Evolutionary conservation across 768 basidiomycete genomes (phyloP).

Genomic region (Mycena rebaudengoi): DNA sequence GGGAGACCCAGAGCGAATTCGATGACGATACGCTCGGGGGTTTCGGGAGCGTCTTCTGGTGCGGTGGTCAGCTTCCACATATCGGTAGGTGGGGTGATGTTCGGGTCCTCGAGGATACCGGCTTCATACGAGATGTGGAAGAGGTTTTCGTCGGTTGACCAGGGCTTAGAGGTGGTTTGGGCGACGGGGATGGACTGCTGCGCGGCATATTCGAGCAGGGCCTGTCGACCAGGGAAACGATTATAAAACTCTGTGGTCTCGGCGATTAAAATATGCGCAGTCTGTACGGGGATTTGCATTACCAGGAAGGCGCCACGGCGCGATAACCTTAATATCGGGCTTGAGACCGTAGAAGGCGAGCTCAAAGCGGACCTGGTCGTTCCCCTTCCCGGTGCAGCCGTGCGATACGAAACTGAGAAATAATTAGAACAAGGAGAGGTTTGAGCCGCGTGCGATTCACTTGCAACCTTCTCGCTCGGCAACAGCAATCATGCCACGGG

Average conservation of each 20-base stretch:
- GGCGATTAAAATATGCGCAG: neutral
- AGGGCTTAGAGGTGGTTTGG: conserved; percentile 96
- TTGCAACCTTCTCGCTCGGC: conserved; percentile 95
- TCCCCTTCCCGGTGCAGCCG: conserved; percentile 99
- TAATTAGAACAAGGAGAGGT: neutral
- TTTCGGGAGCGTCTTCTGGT: conserved; percentile 81
- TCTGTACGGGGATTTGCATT: conserved; percentile 19
- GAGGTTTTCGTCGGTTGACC: conserved; percentile 99
- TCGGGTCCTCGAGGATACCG: conserved; percentile 97
- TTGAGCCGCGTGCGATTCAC: conserved; percentile 56
- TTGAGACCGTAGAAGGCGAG: conserved; percentile 98
- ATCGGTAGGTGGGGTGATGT: conserved; percentile 91
- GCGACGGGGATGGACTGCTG: conserved; percentile 90
- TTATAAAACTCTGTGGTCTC: conserved; percentile 94
- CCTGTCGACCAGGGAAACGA: conserved; percentile 95
- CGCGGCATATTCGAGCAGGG: conserved; percentile 89
- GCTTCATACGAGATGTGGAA: conserved; percentile 99
- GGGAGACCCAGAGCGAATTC: conserved; percentile 91
- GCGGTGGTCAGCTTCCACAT: conserved; percentile 98
- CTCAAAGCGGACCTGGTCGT: conserved; percentile 99
- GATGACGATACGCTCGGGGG: conserved; percentile 82
- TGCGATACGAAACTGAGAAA: conserved; percentile 86
- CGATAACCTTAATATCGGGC: conserved; percentile 98
- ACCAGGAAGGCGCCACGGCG: conserved; percentile 98
- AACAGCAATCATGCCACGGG: conserved; percentile 96